These are phyloP conservation scores for Aspergillus bertholletiae DNA, from an alignment of 495 filamentous ascomycete genomes.

Conservation along the genomic window DNA sequence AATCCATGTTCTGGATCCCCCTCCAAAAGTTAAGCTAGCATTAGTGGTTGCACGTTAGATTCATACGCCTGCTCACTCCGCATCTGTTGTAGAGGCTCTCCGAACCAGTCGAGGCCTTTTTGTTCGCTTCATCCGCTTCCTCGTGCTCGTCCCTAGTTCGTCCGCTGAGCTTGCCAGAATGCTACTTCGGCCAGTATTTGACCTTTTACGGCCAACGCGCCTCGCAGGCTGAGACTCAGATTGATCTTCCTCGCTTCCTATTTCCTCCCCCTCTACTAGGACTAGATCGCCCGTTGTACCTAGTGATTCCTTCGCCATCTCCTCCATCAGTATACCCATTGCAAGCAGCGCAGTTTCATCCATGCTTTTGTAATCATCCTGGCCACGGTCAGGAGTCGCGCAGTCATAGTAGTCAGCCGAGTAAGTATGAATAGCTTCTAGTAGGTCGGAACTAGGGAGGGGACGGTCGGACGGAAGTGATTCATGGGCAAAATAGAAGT, in stretches of 20 bases:
- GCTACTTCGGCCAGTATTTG: slow-evolving; percentile 16
- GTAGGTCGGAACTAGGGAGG: slow-evolving; percentile 69
- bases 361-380: slow-evolving; percentile 61
- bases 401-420: slow-evolving; percentile 65
- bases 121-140: slow-evolving; percentile 11
- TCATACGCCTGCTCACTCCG: slow-evolving; percentile 11
- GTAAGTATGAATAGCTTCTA: slow-evolving; percentile 76
- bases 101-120: slow-evolving; percentile 27
- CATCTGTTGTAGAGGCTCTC: slow-evolving; percentile 19
- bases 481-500: slow-evolving; percentile 64
- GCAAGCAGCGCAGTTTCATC: slow-evolving; percentile 83
- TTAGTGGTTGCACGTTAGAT: too few species aligned
- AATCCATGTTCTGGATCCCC: not conserved
- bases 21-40: not conserved
- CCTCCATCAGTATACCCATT: slow-evolving; percentile 79
- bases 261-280: slow-evolving; percentile 60
- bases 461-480: slow-evolving; percentile 47
- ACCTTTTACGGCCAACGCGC: slow-evolving; percentile 17
- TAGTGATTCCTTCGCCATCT: slow-evolving; percentile 59
- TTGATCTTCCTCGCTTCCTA: slow-evolving; percentile 21
- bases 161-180: slow-evolving; percentile 21
- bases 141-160: slow-evolving; percentile 17
- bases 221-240: slow-evolving; percentile 1
- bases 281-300: slow-evolving; percentile 72
- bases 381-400: slow-evolving; percentile 26